phyloP scores from a whole-genome alignment of 2,329 filamentous ascomycete species.

The Epicoccum sorghinum region DNA sequence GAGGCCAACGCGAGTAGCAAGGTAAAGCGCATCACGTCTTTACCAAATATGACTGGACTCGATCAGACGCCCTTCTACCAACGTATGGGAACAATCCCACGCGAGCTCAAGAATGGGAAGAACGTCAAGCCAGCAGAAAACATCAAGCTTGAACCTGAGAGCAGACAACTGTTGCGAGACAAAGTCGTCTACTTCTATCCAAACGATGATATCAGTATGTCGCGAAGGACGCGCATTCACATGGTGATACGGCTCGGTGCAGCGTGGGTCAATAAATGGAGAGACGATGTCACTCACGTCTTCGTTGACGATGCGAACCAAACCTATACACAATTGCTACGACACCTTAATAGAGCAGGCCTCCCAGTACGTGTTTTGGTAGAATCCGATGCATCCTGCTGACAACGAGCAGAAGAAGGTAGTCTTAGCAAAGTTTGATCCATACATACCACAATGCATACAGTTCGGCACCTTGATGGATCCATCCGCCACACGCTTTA shows the following conservation, averaged over 20 bases:
- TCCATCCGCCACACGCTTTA: conserved; percentile 64
- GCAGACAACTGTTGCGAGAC: conserved; percentile 41
- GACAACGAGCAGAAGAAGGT: conserved; percentile 44
- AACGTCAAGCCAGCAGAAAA: conserved; percentile 36
- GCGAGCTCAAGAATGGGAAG: conserved; percentile 38
- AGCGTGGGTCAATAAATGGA: conserved; percentile 67
- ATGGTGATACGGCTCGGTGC: conserved; percentile 72
- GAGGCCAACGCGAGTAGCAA: conserved; percentile 11
- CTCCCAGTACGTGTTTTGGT: conserved; percentile 54
- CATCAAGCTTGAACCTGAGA: conserved; percentile 41
- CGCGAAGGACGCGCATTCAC: conserved; percentile 72
- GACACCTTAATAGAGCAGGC: conserved; percentile 56
- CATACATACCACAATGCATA: conserved; percentile 54
- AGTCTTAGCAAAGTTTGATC: conserved; percentile 56
- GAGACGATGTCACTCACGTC: conserved; percentile 71
- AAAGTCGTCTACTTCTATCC: conserved; percentile 70
- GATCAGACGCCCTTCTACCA: conserved; percentile 36
- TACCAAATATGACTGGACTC: conserved; percentile 22
- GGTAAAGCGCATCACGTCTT: conserved; percentile 31
- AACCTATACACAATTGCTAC: conserved; percentile 67
- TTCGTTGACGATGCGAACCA: conserved; percentile 73
- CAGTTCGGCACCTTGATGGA: conserved; percentile 53
- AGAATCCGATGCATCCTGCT: neutral
- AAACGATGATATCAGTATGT: conserved; percentile 73
- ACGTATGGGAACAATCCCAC: conserved; percentile 34